Evolutionary conservation across 108 stramenopile genomes (phyloP).

Genomic region (Nitzschia palea): DNA sequence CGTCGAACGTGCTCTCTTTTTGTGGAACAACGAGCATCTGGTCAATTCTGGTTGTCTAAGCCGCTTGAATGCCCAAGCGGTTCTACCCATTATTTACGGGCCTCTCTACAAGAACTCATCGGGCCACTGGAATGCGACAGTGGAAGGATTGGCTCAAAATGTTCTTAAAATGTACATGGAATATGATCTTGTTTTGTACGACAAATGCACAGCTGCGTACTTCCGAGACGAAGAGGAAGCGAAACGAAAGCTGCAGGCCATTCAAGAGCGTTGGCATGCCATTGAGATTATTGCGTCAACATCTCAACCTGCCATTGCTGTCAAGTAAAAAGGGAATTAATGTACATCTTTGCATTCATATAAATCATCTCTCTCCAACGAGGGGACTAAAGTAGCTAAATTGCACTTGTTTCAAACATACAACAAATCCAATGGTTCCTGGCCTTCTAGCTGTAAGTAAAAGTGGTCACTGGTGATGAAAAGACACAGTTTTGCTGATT

Average conservation of each 20-base stretch:
- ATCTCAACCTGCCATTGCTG: slow-evolving; percentile 22
- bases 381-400: too few species aligned
- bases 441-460: too few species aligned
- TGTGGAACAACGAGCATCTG: slow-evolving; percentile 98
- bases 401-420: too few species aligned
- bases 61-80: slow-evolving; percentile 83
- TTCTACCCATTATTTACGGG: slow-evolving; percentile 94
- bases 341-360: too few species aligned
- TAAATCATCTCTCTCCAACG: too few species aligned
- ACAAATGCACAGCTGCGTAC: slow-evolving; percentile 85
- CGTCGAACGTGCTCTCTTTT: slow-evolving; percentile 94
- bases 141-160: slow-evolving; percentile 96
- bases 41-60: slow-evolving; percentile 87
- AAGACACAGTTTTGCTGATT: too few species aligned
- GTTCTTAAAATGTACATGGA: slow-evolving; percentile 97
- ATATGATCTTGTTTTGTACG: slow-evolving; percentile 86
- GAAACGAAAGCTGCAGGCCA: slow-evolving; percentile 75
- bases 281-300: slow-evolving; percentile 63
- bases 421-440: too few species aligned
- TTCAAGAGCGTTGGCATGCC: slow-evolving; percentile 70
- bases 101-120: slow-evolving; percentile 91
- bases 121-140: slow-evolving; percentile 99
- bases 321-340: slow-evolving; percentile 15
- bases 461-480: too few species aligned
- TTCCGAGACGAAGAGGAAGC: slow-evolving; percentile 89